phyloP scores from a whole-genome alignment of 305 asterid genomes.

The Fraxinus sp. region DNA sequence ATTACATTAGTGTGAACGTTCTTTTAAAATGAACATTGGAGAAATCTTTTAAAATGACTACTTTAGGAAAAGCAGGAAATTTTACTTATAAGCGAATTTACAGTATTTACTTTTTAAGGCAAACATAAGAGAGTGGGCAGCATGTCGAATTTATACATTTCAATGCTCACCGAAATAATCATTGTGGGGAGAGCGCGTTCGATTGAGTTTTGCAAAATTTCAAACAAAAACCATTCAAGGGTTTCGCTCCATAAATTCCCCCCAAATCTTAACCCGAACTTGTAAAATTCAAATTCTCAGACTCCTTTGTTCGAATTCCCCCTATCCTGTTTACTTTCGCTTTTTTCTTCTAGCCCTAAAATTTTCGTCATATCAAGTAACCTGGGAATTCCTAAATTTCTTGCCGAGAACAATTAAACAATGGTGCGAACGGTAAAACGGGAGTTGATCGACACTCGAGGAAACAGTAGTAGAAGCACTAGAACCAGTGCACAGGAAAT shows the following conservation, averaged over 20 bases:
- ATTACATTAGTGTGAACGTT: too few species aligned
- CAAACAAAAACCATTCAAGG: not conserved
- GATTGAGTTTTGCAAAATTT: not conserved
- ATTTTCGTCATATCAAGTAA: not conserved
- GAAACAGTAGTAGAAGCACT: slow-evolving; percentile 8
- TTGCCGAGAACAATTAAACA: not conserved
- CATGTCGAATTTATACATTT: too few species aligned
- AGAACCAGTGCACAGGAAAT: slow-evolving; percentile 29
- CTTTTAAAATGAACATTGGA: too few species aligned
- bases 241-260: not conserved
- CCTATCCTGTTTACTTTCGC: not conserved
- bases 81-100: not conserved
- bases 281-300: not conserved
- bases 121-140: not conserved
- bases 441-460: slow-evolving; percentile 23
- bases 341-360: not conserved
- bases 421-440: slow-evolving; percentile 39
- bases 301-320: not conserved
- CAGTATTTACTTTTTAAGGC: not conserved
- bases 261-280: not conserved
- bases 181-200: slow-evolving; percentile 18
- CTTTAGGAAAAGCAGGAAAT: not conserved
- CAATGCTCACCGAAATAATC: not conserved
- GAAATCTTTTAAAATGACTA: not conserved
- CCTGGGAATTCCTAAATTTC: not conserved